Evolutionary conservation across 129 eudicot genomes (phyloP).

Genomic region (Gnaphalium uliginosum): DNA sequence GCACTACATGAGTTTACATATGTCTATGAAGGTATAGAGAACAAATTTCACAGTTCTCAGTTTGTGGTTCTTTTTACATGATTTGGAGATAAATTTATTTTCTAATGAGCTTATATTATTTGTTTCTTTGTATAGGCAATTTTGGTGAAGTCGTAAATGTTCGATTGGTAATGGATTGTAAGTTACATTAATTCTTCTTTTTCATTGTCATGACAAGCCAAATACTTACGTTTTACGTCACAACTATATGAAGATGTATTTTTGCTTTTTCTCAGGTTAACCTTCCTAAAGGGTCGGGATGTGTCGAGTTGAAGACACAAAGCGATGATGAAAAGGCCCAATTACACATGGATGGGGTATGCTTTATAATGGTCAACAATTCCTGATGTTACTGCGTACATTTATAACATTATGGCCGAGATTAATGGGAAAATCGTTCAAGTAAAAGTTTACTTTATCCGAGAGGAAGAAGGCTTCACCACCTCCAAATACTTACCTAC

Average conservation of each 20-base stretch:
- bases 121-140: background rate
- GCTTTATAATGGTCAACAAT: background rate
- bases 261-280: too few species aligned
- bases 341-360: background rate
- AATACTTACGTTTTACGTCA: too few species aligned
- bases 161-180: too few species aligned
- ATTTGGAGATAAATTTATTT: background rate
- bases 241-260: too few species aligned
- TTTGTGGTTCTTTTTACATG: background rate
- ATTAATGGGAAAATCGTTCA: conserved; percentile 12
- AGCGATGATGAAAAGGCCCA: too few species aligned
- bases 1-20: background rate
- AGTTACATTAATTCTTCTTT: too few species aligned
- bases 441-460: conserved; percentile 72
- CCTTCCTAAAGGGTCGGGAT: too few species aligned
- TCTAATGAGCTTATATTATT: background rate
- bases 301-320: too few species aligned
- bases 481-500: conserved; percentile 68
- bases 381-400: background rate
- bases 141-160: background rate
- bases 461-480: conserved; percentile 64
- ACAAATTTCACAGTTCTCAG: background rate
- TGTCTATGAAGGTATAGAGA: background rate
- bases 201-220: too few species aligned
- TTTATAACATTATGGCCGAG: background rate